Percentiles rank a stretch among this genome's conserved stretches.
These are phyloP conservation scores for Phoenix roebelenii DNA, from an alignment of 176 grass and related monocot species.

Conservation along the genomic window DNA sequence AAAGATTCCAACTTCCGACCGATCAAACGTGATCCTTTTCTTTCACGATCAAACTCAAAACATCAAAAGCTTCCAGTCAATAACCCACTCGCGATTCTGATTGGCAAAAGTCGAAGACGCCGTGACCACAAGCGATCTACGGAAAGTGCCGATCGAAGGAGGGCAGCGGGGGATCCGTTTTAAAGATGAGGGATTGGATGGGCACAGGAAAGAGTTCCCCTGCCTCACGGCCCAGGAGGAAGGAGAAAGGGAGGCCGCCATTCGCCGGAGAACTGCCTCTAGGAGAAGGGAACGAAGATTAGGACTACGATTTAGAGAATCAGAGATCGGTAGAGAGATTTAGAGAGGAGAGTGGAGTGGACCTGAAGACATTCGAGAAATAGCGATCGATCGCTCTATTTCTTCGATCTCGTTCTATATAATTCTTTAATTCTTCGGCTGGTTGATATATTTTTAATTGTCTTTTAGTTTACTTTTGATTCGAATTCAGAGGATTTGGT, in stretches of 20 bases:
- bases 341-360: neutral
- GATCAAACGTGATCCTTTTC: neutral
- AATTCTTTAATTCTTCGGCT: neutral
- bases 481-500: no score
- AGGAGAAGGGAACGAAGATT: neutral
- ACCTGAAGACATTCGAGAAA: slow-evolving; percentile 13
- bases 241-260: slow-evolving; percentile 20
- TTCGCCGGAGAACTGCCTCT: slow-evolving; percentile 12
- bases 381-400: neutral
- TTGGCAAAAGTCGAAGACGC: slow-evolving; percentile 21
- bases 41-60: neutral
- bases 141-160: neutral
- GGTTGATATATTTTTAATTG: neutral
- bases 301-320: neutral
- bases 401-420: neutral
- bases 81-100: slow-evolving; percentile 26
- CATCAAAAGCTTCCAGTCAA: neutral
- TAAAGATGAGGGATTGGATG: neutral
- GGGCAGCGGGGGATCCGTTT: neutral
- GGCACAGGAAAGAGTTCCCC: no score
- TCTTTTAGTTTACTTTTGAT: no score
- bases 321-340: no score
- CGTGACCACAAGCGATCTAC: slow-evolving; percentile 21
- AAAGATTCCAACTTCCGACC: neutral
- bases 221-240: neutral